These are phyloP conservation scores for Butyriboletus loyo DNA, from an alignment of 768 basidiomycete genomes.

Conservation along the genomic window DNA sequence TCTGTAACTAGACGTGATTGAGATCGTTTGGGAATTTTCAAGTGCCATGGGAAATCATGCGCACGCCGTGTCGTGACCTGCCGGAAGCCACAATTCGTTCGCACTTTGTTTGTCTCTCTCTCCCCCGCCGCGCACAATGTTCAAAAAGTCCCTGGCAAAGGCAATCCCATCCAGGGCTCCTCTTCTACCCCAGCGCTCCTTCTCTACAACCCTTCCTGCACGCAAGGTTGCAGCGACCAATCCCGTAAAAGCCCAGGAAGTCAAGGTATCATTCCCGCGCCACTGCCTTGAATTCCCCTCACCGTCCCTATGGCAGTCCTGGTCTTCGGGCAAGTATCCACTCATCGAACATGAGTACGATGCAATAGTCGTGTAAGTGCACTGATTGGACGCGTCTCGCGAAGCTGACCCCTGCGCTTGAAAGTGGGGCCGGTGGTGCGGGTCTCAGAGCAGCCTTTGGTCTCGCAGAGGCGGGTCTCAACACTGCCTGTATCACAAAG, in stretches of 20 bases:
- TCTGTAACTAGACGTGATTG: background rate
- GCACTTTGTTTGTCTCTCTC: background rate
- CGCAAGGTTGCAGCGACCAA: constrained; percentile 65
- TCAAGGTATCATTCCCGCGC: constrained; percentile 49
- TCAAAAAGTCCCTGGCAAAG: constrained; percentile 57
- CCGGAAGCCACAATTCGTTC: constrained; percentile 4
- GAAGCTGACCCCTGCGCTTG: constrained; percentile 10
- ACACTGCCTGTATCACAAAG: constrained; percentile 99
- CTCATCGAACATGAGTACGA: constrained; percentile 99
- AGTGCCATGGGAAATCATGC: constrained; percentile 26
- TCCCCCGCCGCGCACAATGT: constrained; percentile 42
- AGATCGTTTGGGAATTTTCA: background rate
- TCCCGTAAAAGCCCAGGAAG: constrained; percentile 79
- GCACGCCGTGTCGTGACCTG: constrained; percentile 13
- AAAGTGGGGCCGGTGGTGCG: constrained; percentile 94
- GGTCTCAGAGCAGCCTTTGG: constrained; percentile 98
- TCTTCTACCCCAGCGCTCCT: constrained; percentile 51
- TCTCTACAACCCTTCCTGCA: constrained; percentile 61
- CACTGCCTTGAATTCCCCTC: constrained; percentile 1
- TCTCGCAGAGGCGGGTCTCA: constrained; percentile 96
- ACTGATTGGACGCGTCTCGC: background rate
- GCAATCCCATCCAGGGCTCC: constrained; percentile 38
- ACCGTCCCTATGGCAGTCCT: constrained; percentile 44
- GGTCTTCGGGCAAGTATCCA: constrained; percentile 88
- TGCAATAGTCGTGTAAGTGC: constrained; percentile 94